A percentile compares a stretch with the other conserved stretches of the same genome.
phyloP scores from a whole-genome alignment of 1,139 yeast species.

The Blastobotrys persicus region DNA sequence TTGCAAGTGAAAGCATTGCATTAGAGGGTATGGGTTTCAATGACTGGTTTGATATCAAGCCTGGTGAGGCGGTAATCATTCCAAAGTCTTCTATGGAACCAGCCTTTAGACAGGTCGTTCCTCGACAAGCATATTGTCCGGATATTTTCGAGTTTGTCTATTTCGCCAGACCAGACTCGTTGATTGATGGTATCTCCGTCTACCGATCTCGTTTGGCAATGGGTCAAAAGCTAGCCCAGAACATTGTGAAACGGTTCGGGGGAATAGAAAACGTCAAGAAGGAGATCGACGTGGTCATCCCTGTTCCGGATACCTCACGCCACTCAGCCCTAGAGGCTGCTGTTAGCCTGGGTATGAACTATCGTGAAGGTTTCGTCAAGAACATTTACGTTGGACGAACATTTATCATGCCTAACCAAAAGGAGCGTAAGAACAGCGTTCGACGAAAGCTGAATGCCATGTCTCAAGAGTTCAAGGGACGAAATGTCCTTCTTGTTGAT shows the following conservation, averaged over 20 bases:
- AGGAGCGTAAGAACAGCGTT: conserved; percentile 89
- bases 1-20: conserved; percentile 94
- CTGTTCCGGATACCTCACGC: conserved; percentile 97
- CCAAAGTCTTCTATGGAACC: conserved; percentile 70
- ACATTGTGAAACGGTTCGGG: conserved; percentile 54
- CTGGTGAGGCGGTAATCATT: conserved; percentile 96
- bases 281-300: conserved; percentile 89
- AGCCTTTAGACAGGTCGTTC: conserved; percentile 84
- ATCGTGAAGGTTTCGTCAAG: conserved; percentile 95
- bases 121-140: conserved; percentile 77
- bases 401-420: conserved; percentile 97
- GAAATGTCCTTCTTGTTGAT: conserved; percentile 88
- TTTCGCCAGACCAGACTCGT: conserved; percentile 97
- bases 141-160: conserved; percentile 97
- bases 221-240: conserved; percentile 87
- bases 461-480: conserved; percentile 85
- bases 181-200: conserved; percentile 91
- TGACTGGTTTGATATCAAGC: conserved; percentile 75
- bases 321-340: conserved; percentile 94
- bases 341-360: conserved; percentile 72
- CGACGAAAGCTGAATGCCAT: conserved; percentile 94
- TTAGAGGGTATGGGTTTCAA: conserved; percentile 88
- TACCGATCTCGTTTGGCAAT: conserved; percentile 89
- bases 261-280: conserved; percentile 47
- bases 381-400: conserved; percentile 97